Conservation (phyloP, 2,329 filamentous ascomycete species). For the Arthrobotrys pseudoclavata region DNA sequence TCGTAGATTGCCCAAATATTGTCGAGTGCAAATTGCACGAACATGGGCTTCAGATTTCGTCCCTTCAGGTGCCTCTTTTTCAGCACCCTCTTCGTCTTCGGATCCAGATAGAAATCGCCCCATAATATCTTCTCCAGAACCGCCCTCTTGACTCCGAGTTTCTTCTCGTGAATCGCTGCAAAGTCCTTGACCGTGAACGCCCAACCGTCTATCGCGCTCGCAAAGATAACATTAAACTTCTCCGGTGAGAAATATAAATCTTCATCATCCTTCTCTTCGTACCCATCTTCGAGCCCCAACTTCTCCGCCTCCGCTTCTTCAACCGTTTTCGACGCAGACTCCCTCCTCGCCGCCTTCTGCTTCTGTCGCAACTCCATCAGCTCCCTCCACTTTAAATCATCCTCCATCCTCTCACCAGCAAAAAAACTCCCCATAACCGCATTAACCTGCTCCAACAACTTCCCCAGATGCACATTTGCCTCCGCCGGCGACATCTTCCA, state of each 20-base stretch:
- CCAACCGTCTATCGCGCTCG: conserved; percentile 98
- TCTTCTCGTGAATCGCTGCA: conserved; percentile 92
- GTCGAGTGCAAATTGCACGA: conserved; percentile 94
- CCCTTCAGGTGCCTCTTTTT: conserved; percentile 93
- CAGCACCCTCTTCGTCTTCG: conserved; percentile 94
- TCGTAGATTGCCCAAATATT: conserved; percentile 97
- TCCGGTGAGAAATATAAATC: conserved; percentile 98
- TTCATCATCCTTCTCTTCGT: conserved; percentile 93
- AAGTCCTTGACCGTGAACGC: conserved; percentile 97
- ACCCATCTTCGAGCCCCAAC: conserved; percentile 70
- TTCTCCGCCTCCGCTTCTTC: conserved; percentile 72
- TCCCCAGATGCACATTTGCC: conserved; percentile 88
- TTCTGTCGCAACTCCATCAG: conserved; percentile 87
- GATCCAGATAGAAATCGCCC: conserved; percentile 96
- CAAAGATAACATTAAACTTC: conserved; percentile 99
- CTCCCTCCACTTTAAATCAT: conserved; percentile 95
- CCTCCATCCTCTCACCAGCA: conserved; percentile 97
- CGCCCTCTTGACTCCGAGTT: conserved; percentile 91
- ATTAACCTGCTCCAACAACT: conserved; percentile 94
- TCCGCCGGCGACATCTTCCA: conserved; percentile 92
- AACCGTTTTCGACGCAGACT: conserved; percentile 65
- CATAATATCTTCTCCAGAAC: conserved; percentile 93
- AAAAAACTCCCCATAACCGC: conserved; percentile 98
- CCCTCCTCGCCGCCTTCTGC: conserved; percentile 66
- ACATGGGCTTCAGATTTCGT: conserved; percentile 91